Base-by-base conservation (phyloP, 176 grass and related monocot genomes). In the Eleusine indica region DNA sequence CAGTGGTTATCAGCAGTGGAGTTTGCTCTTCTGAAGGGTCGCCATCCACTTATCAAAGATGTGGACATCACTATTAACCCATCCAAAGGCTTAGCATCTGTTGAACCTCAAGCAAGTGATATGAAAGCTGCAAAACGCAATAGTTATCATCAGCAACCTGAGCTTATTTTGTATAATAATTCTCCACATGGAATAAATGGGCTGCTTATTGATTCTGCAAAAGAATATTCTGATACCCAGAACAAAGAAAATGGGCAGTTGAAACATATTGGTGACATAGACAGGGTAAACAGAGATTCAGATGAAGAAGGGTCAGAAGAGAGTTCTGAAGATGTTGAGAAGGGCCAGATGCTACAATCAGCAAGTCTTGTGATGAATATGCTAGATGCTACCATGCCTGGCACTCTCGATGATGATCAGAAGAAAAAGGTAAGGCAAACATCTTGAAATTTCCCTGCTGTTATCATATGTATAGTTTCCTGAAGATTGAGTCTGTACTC, bases 1-100 rank as follows among this genome's bases (percentile, higher is more conserved):
- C 80, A 98, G 96, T 98, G 96, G 96, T 47, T 98, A 37, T 95
- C 93, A 80, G 92, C 91, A 75, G 96, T 91, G 51, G 96, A 98
- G 85, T 80, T 98, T 88, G 86, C 96, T 66, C 85, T 98, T 90
- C 79, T 95, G 52, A 98, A 98, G 87, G 96, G 96, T 73, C 92
- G 96, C 29, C 96, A 98, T 89, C 96, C 96, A 44, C 91, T 98
- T 89, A 86, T 95, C 74, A 89, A 95, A 88, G 93, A 98, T 76
- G 83, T 98, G 4, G 96, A 98, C 72, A 85, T 95, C 40, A 82
- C 93, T 42, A 88, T 98, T 74, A 95, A 91, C 66, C 89, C 96
- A 79, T 90, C 96, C 75, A 98, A 95, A 93, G 80, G 82, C 68
- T 64, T 93, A 82, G 61, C 93, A 87, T 95, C 85, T 82, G 41